Conservation (phyloP, 768 basidiomycete species). For the Rhodotorula toruloides region DNA sequence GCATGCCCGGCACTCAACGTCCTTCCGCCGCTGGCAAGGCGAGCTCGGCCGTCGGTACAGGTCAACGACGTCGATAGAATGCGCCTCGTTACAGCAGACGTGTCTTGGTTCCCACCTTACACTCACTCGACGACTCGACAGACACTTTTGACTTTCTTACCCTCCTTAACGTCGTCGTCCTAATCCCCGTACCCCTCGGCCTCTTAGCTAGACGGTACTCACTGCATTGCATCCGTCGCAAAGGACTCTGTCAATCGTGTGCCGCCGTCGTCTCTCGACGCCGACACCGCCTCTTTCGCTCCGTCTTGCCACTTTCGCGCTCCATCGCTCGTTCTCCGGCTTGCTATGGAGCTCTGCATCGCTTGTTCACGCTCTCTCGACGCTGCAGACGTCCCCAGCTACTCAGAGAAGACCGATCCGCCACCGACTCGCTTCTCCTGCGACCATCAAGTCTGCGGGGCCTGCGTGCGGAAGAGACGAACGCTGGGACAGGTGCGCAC, state of each 20-base stretch:
- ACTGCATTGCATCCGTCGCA: no score
- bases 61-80: not conserved
- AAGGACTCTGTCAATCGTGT: no score
- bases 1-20: not conserved
- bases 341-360: slow-evolving; percentile 6
- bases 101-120: no score
- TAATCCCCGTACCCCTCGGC: no score
- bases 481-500: not conserved
- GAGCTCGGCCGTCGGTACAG: not conserved
- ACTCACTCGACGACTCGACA: no score
- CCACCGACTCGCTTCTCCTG: slow-evolving; percentile 5
- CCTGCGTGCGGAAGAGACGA: not conserved
- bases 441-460: slow-evolving; percentile 11
- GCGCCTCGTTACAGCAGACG: not conserved
- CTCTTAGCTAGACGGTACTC: no score
- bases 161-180: no score
- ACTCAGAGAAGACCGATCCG: slow-evolving; percentile 8
- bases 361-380: slow-evolving; percentile 16
- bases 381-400: not conserved
- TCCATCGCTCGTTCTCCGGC: not conserved
- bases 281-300: slow-evolving; percentile 1
- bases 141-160: no score
- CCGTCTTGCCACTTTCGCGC: not conserved
- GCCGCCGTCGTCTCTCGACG: not conserved
- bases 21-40: not conserved